Conservation (phyloP, 1,284 basidiomycete genomes). For the Neonothopanus nambi region DNA sequence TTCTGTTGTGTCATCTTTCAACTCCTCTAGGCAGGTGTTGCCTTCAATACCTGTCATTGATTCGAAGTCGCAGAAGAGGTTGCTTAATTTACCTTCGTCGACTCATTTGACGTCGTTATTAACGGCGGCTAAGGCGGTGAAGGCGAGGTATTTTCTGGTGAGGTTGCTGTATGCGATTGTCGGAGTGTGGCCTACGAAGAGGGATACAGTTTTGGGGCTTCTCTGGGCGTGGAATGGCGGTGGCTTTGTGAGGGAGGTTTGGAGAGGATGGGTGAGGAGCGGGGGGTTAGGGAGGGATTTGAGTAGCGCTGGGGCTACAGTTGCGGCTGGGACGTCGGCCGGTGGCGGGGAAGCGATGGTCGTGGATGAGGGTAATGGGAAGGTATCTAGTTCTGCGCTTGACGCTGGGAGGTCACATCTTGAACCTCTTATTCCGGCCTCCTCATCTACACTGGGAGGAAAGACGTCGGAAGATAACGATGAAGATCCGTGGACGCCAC, state of each 20-base stretch:
- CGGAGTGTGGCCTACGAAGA: constrained; percentile 53
- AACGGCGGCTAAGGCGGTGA: constrained; percentile 33
- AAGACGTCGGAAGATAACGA: constrained; percentile 40
- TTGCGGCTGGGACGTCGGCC: too few species aligned
- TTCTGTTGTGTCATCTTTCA: constrained; percentile 39
- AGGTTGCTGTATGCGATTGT: constrained; percentile 55
- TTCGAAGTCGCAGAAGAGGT: constrained; percentile 52
- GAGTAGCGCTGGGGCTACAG: neutral
- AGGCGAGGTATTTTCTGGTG: constrained; percentile 43
- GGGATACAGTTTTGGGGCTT: neutral
- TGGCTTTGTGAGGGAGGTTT: constrained; percentile 15
- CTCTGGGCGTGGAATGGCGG: constrained; percentile 10
- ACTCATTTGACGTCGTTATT: constrained; percentile 56
- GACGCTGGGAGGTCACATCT: constrained; percentile 1
- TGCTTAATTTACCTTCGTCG: constrained; percentile 49
- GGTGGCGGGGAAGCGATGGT: neutral
- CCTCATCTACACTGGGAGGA: neutral
- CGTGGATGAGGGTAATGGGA: neutral
- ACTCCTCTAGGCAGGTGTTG: constrained; percentile 14
- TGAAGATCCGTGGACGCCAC: constrained; percentile 56
- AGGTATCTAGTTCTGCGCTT: too few species aligned
- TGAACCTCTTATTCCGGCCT: constrained; percentile 5
- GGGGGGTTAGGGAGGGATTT: constrained; percentile 14
- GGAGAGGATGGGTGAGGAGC: constrained; percentile 14
- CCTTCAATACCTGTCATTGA: constrained; percentile 47